phyloP scores from a whole-genome alignment of 768 basidiomycete species.

The Tulasnella sp. region DNA sequence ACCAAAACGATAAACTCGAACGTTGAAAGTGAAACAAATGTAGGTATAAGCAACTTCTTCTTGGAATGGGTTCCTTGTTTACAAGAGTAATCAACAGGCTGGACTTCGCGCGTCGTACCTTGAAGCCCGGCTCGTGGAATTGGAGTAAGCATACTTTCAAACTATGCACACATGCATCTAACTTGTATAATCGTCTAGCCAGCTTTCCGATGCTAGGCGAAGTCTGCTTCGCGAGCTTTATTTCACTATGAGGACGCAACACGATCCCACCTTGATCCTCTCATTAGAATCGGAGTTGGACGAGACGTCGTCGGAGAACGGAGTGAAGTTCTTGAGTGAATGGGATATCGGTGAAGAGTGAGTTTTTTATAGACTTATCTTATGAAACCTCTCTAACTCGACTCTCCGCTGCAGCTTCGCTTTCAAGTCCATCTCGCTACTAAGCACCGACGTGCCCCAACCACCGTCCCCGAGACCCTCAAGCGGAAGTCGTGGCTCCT shows the following conservation, averaged over 20 bases:
- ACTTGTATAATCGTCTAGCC: neutral
- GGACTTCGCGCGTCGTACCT: neutral
- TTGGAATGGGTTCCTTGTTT: neutral
- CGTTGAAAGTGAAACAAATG: neutral
- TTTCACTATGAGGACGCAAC: conserved; percentile 13
- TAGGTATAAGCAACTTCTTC: neutral
- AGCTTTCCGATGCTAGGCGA: conserved; percentile 2
- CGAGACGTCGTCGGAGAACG: neutral
- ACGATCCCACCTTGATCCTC: neutral
- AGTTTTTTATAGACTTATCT: neutral
- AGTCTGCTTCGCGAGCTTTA: conserved; percentile 17
- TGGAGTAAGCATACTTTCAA: neutral
- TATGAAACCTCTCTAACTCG: neutral
- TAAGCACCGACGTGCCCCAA: neutral
- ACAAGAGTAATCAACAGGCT: neutral
- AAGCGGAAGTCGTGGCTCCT: neutral
- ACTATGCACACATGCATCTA: neutral
- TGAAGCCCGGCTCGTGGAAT: neutral
- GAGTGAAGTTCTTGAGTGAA: neutral
- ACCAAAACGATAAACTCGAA: neutral
- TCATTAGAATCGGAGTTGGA: neutral
- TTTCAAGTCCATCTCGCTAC: conserved; percentile 7
- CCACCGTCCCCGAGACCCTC: neutral
- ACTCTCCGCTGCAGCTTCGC: neutral
- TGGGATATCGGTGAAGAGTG: conserved; percentile 1